Evolutionary conservation across 495 filamentous ascomycete genomes (phyloP).

Genomic region (Talaromyces ruber): DNA sequence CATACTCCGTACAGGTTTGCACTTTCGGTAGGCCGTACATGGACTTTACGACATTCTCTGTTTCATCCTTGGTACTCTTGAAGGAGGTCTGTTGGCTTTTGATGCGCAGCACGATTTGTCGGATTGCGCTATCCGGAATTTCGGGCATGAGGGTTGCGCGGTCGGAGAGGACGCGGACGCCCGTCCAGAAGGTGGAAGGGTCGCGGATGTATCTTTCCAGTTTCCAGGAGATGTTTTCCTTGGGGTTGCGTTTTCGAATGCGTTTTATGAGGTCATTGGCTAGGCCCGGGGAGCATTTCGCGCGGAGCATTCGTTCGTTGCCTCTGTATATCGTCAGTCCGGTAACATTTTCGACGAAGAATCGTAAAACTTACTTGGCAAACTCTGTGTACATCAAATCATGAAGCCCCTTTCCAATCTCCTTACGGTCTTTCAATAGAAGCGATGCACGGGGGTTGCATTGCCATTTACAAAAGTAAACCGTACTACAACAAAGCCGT

Average conservation of each 20-base stretch:
- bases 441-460: constrained; percentile 23
- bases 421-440: constrained; percentile 29
- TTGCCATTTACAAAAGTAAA: constrained; percentile 29
- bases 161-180: constrained; percentile 50
- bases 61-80: neutral
- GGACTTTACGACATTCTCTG: neutral
- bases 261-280: constrained; percentile 41
- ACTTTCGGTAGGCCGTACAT: constrained; percentile 31
- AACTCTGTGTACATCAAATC: constrained; percentile 62
- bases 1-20: constrained; percentile 62
- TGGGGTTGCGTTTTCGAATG: constrained; percentile 45
- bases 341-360: constrained; percentile 2
- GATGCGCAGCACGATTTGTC: constrained; percentile 69
- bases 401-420: constrained; percentile 48
- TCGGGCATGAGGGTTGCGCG: constrained; percentile 43
- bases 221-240: constrained; percentile 52
- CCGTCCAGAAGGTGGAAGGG: constrained; percentile 35
- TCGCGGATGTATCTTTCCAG: constrained; percentile 52
- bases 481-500: constrained; percentile 24
- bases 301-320: constrained; percentile 46
- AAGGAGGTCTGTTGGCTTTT: constrained; percentile 50
- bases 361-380: constrained; percentile 41
- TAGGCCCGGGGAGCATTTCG: constrained; percentile 54
- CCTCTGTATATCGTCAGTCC: constrained; percentile 29
- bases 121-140: constrained; percentile 37